Evolutionary conservation across 352 stramenopile genomes (phyloP).

Genomic region (Globisporangium radiosum): DNA sequence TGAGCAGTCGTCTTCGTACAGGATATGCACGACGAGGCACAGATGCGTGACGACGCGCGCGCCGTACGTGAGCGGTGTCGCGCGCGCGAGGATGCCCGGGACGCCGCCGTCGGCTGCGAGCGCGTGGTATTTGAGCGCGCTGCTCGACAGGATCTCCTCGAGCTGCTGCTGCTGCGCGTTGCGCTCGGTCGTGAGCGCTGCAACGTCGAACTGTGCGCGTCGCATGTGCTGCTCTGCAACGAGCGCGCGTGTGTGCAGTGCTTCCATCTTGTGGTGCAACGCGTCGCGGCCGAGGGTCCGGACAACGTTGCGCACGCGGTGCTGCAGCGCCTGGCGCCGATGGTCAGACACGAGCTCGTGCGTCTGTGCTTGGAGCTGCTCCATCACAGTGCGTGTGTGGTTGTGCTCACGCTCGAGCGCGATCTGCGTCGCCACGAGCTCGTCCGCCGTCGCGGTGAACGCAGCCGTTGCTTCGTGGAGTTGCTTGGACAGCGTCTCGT

Average conservation of each 20-base stretch:
- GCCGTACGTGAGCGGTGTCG: constrained; percentile 33
- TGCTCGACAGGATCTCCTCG: constrained; percentile 45
- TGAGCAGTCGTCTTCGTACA: constrained; percentile 40
- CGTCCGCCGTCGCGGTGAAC: constrained; percentile 34
- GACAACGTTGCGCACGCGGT: constrained; percentile 43
- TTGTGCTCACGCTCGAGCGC: constrained; percentile 39
- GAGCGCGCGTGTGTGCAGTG: constrained; percentile 36
- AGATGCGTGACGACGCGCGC: constrained; percentile 31
- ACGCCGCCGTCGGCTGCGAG: constrained; percentile 37
- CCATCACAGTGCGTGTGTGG: constrained; percentile 29
- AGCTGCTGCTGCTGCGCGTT: constrained; percentile 30
- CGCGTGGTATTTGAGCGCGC: constrained; percentile 46
- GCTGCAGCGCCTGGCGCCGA: constrained; percentile 42
- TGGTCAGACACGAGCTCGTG: constrained; percentile 46
- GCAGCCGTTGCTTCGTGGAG: constrained; percentile 38
- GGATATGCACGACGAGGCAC: constrained; percentile 47
- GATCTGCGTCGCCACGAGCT: constrained; percentile 43
- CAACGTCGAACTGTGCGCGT: constrained; percentile 34
- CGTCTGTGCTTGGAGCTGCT: constrained; percentile 42
- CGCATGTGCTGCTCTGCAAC: constrained; percentile 51
- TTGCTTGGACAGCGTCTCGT: constrained; percentile 35
- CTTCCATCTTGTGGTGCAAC: constrained; percentile 56
- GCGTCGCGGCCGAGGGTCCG: constrained; percentile 59
- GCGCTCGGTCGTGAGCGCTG: constrained; percentile 27
- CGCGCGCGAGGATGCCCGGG: constrained; percentile 43